Evolutionary conservation across 352 stramenopile genomes (phyloP).

Genomic region (Saprolegnia diclina): DNA sequence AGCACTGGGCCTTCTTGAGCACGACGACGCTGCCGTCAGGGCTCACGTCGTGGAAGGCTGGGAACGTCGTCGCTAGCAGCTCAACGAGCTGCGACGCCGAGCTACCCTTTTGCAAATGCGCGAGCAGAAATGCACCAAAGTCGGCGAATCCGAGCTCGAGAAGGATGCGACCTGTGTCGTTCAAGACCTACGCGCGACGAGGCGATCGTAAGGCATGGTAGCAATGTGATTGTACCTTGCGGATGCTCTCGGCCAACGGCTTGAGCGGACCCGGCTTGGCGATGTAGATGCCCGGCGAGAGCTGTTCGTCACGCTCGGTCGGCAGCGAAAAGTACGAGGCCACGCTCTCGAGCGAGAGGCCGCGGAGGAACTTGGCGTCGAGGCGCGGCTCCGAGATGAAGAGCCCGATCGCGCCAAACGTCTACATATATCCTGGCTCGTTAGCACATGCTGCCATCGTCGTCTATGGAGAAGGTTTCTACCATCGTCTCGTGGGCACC

Average conservation of each 20-base stretch:
- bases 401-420: constrained; percentile 79
- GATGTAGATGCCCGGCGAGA: constrained; percentile 75
- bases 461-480: neutral
- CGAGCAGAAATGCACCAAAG: constrained; percentile 70
- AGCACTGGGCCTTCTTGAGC: constrained; percentile 68
- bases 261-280: constrained; percentile 67
- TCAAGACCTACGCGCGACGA: too few relatives aligned
- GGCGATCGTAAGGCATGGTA: neutral
- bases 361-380: constrained; percentile 49
- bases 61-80: constrained; percentile 49
- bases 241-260: constrained; percentile 56
- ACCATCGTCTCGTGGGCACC: constrained; percentile 76
- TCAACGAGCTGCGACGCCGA: constrained; percentile 48
- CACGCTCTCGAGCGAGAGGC: constrained; percentile 58
- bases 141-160: constrained; percentile 45
- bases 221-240: constrained; percentile 5
- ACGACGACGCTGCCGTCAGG: constrained; percentile 42
- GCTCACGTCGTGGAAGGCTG: constrained; percentile 61
- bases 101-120: constrained; percentile 21
- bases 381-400: constrained; percentile 74
- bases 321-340: constrained; percentile 68
- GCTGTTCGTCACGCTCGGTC: constrained; percentile 61
- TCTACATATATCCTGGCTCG: constrained; percentile 31
- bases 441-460: neutral
- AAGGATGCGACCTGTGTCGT: constrained; percentile 52